Evolutionary conservation across 2,329 filamentous ascomycete genomes (phyloP).

Genomic region (Xylaria sp.): DNA sequence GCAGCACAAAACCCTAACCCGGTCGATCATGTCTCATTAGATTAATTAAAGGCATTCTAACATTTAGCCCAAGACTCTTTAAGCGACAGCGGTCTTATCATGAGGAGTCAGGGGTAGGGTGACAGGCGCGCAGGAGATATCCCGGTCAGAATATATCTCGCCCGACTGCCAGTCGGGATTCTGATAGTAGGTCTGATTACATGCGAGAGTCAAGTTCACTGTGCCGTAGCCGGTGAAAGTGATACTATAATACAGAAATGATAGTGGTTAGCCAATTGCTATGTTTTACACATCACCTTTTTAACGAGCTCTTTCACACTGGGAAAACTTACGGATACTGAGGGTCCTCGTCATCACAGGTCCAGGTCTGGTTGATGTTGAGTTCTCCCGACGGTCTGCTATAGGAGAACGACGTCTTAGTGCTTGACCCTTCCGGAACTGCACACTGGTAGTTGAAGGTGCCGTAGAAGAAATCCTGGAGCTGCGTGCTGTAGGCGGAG

Average conservation of each 20-base stretch:
- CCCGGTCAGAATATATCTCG: conserved; percentile 53
- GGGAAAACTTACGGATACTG: conserved; percentile 51
- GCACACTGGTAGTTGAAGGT: conserved; percentile 57
- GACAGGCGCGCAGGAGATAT: conserved; percentile 50
- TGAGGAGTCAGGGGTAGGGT: conserved; percentile 50
- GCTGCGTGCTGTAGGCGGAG: conserved; percentile 55
- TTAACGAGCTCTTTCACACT: not conserved
- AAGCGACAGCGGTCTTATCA: conserved; percentile 52
- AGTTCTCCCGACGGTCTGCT: conserved; percentile 52
- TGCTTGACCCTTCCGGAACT: conserved; percentile 46
- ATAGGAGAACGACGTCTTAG: conserved; percentile 57
- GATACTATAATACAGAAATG: conserved; percentile 37
- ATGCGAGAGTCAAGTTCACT: conserved; percentile 51
- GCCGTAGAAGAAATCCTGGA: conserved; percentile 64
- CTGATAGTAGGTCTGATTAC: conserved; percentile 51
- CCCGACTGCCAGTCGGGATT: conserved; percentile 56
- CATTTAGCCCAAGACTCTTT: conserved; percentile 9
- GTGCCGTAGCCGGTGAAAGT: conserved; percentile 51
- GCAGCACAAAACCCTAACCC: not conserved
- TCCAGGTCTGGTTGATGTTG: conserved; percentile 62
- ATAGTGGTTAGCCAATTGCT: not conserved
- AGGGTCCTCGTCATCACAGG: conserved; percentile 55
- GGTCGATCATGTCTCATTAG: conserved; percentile 4
- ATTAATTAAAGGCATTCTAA: not conserved
- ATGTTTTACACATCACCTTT: not conserved